phyloP scores from a whole-genome alignment of 2,329 filamentous ascomycete species.

The Colletotrichum sp. region DNA sequence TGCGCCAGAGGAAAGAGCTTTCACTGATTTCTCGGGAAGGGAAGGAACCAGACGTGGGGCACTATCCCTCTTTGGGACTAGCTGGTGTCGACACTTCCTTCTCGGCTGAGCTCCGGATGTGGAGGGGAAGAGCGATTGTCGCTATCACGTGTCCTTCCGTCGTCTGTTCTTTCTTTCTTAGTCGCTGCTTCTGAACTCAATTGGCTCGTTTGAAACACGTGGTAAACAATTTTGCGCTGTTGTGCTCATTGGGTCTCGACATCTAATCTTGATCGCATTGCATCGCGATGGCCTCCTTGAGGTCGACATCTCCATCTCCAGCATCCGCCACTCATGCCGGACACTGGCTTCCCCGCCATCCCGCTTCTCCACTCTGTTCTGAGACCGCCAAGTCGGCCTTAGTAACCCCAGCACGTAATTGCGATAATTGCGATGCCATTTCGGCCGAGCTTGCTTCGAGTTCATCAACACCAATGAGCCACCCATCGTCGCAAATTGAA shows the following conservation, averaged over 20 bases:
- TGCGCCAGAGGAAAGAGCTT: background rate
- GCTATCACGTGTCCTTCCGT: background rate
- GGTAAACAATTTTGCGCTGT: background rate
- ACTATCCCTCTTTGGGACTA: background rate
- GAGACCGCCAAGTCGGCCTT: slow-evolving; percentile 5
- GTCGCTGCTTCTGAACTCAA: background rate
- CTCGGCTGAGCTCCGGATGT: slow-evolving; percentile 14
- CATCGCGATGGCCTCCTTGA: background rate
- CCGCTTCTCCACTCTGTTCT: slow-evolving; percentile 1
- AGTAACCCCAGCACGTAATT: background rate
- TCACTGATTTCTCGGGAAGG: slow-evolving; percentile 11
- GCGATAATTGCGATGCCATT: background rate
- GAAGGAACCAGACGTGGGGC: slow-evolving; percentile 13
- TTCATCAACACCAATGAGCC: background rate
- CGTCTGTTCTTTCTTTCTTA: background rate
- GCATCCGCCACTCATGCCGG: background rate
- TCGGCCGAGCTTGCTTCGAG: background rate
- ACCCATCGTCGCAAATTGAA: fast-evolving
- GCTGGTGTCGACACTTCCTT: background rate
- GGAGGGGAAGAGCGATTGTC: background rate
- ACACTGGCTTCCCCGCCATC: background rate
- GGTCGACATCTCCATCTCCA: background rate
- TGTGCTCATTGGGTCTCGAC: background rate
- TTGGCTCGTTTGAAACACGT: background rate
- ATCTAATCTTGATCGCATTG: background rate